Base-by-base conservation (phyloP, 352 stramenopile genomes). In the Globisporangium splendens region DNA sequence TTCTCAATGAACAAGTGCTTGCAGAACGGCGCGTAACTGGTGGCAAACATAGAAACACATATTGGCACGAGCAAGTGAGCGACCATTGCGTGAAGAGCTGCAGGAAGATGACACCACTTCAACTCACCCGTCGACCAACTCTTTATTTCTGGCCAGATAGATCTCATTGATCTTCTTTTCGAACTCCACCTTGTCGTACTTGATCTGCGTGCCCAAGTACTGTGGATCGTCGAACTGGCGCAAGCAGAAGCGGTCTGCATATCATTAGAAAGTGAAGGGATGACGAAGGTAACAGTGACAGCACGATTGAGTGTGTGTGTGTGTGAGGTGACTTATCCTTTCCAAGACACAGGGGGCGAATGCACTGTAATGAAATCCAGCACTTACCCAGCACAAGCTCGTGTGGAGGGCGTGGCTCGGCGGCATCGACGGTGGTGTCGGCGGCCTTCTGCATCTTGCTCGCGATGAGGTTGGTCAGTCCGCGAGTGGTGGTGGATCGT, bases 1-100 rank as follows among this genome's bases (percentile, higher is more conserved):
- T 99, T 99, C 18, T 92, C 77, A 33, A 99, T 70, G 68, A 99
- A 99, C 33, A 99, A 55, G 76, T 99, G 97, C 83, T 99, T 99
- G 81, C 97, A 99, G 78, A 99, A 99, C 33, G 97, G 93, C 54
- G 97, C 97, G 69, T 99, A 99, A 21, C 92, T 96, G 38, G 48
- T 11, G 12, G 52, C 20, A 54, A 42, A 18, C 3, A 35, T 15
- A 59, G 12, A 33, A 12, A 54, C 18, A 43, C 13, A 22, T 17
- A 39, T 10, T 47, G 38, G 15, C 38, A 57, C 6, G 41, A 39
- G 33, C 43, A 21, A 59, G 42, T 54, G 17, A 56, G 12, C 33
- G 33, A 14, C 13, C 49, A 44, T 43, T 41, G 1, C 15, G 22
- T 17, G 15, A 50, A 21, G 18, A 35, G n/a, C n/a, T 31, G 14